Evolutionary conservation across 1,139 yeast genomes (phyloP), one percentile per base, ranked within the genome.

Genomic region (Yamadazyma aaseri): DNA sequence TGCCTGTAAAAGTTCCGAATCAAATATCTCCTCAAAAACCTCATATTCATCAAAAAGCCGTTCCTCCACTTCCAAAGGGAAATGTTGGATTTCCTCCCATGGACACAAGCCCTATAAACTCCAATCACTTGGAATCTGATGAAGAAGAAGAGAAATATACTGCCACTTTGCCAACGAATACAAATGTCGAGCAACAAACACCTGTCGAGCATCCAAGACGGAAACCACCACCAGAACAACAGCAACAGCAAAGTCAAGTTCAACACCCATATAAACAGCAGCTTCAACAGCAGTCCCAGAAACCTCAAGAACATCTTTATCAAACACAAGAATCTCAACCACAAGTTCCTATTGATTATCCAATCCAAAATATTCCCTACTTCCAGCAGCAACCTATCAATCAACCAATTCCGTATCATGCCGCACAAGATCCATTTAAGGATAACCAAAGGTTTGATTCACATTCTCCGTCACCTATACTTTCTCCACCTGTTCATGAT

Each of bases 111-210:
- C 47, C 50, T 9, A 32, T 44, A 3, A 31, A 38, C 20, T 20
- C 31, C 22, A 37, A 39, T 25, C 20, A 13, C 5, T 17, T 6
- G n/a, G 8, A 11, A 11, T 46, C 57, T 2, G 65, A 60, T 35
- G 66, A 58, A 20, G 63, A 58, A 18, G 47, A 43, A n/a, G 53
- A 42, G 2, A 58, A 42, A 8, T 38, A 29, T 20, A 38, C 41
- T n/a, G 27, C 38, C 14, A 59, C 48, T 38, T 55, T 69, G 26
- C 73, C 73, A 10, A 68, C 74, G 1, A 56, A 59, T 20, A 56
- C 56, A 9, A 49, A 60, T 2, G 60, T 63, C 34, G 47, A 54
- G 32, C 52, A 46, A 40, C 74, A 69, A 44, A 53, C 55, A 28
- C 64, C 64, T 12, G 53, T 62, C 12, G 62, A 57, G 9, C 52